phyloP scores from a whole-genome alignment of 805 yeast species.

The Candida tammaniensis region DNA sequence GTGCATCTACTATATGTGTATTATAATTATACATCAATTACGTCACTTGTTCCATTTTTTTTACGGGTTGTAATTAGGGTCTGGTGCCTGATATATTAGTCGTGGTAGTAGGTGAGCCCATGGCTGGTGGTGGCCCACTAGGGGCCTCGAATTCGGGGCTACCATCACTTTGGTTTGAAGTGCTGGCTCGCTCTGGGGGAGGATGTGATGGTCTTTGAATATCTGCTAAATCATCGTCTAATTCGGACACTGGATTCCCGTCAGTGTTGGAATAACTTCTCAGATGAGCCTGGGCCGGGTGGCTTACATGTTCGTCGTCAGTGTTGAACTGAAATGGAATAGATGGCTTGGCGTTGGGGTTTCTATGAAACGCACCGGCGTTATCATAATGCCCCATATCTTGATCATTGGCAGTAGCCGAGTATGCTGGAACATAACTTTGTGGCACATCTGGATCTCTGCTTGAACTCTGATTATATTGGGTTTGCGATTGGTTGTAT shows the following conservation, averaged over 20 bases:
- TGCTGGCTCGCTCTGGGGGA: no score
- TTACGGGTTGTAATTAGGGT: no score
- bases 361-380: conserved; percentile 46
- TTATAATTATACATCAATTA: no score
- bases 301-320: conserved; percentile 4
- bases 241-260: conserved; percentile 8
- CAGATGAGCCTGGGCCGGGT: conserved; percentile 11
- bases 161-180: no score
- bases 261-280: conserved; percentile 10
- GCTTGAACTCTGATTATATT: conserved; percentile 42
- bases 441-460: conserved; percentile 41
- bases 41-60: no score
- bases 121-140: no score
- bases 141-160: no score
- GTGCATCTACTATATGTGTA: no score
- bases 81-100: no score
- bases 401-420: conserved; percentile 61
- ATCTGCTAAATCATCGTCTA: conserved; percentile 5
- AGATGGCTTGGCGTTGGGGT: conserved; percentile 22
- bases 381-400: conserved; percentile 79
- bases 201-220: conserved; percentile 4
- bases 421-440: conserved; percentile 64
- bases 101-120: no score
- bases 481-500: conserved; percentile 63
- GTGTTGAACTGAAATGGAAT: conserved; percentile 3